Percentiles rank a stretch among this genome's conserved stretches.
These are phyloP conservation scores for Cyberlindnera petersonii DNA, from an alignment of 805 yeast genomes.

Conservation along the genomic window DNA sequence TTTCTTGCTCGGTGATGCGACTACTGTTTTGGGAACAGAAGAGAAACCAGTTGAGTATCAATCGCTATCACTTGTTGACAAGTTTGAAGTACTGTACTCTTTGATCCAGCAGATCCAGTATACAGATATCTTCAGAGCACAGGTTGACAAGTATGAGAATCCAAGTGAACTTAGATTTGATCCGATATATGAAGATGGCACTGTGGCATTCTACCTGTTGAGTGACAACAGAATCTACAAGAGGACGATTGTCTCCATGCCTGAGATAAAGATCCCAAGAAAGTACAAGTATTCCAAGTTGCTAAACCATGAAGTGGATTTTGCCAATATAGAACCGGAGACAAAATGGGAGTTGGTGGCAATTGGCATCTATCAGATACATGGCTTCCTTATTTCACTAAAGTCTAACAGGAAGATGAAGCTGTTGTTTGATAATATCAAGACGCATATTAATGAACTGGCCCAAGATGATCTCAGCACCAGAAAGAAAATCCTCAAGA, in stretches of 20 bases:
- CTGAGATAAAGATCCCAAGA: constrained; percentile 34
- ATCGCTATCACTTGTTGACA: constrained; percentile 39
- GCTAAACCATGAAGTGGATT: constrained; percentile 24
- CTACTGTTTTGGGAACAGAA: constrained; percentile 23
- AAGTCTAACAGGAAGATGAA: constrained; percentile 29
- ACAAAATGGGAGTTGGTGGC: constrained; percentile 39
- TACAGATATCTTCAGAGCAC: constrained; percentile 43
- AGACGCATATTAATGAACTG: constrained; percentile 32
- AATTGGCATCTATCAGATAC: constrained; percentile 42
- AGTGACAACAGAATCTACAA: constrained; percentile 53
- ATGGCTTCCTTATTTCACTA: constrained; percentile 29
- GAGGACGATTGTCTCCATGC: constrained; percentile 29
- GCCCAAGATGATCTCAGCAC: constrained; percentile 47
- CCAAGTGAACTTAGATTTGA: constrained; percentile 30
- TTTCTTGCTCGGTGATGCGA: constrained; percentile 25
- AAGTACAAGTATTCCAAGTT: constrained; percentile 29
- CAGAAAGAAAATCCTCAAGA: constrained; percentile 48
- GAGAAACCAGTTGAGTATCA: constrained; percentile 34
- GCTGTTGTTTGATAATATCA: constrained; percentile 31
- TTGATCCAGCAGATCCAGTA: constrained; percentile 42
- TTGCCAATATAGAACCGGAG: constrained; percentile 35
- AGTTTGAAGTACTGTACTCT: constrained; percentile 44
- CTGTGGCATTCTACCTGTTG: constrained; percentile 34
- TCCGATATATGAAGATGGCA: constrained; percentile 27
- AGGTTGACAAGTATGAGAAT: constrained; percentile 38